Conservation (phyloP, 1,139 yeast species). For the Protomyces arabidopsidicola region DNA sequence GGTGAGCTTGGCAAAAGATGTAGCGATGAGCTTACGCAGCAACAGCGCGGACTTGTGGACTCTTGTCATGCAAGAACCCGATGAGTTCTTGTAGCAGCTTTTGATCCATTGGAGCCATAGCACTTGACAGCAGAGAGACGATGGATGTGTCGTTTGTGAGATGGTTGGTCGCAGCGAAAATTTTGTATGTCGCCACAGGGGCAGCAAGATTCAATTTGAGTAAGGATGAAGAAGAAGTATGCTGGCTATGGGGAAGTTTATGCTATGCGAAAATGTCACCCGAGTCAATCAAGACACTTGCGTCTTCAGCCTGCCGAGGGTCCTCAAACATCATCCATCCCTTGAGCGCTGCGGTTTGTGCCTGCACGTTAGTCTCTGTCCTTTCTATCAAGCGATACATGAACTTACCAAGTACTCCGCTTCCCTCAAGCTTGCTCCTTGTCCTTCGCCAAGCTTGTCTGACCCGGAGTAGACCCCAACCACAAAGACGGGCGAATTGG, state of each 20-base stretch:
- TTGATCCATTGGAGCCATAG: not conserved
- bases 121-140: not conserved
- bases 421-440: constrained; percentile 85
- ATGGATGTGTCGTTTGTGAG: not conserved
- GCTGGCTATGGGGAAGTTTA: not conserved
- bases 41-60: constrained; percentile 74
- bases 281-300: constrained; percentile 35
- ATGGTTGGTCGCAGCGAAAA: not conserved
- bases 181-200: not conserved
- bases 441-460: constrained; percentile 86
- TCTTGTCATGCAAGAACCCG: constrained; percentile 74
- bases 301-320: constrained; percentile 49
- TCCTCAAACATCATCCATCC: constrained; percentile 91
- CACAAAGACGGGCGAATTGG: constrained; percentile 78
- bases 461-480: constrained; percentile 88
- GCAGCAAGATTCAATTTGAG: not conserved
- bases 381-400: not conserved
- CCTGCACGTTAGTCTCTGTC: constrained; percentile 44
- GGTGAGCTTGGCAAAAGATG: not conserved
- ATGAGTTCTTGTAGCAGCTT: constrained; percentile 47
- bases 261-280: constrained; percentile 39
- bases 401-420: constrained; percentile 57
- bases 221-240: not conserved
- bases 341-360: constrained; percentile 85
- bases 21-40: constrained; percentile 47